Evolutionary conservation across 805 yeast species (phyloP), one percentile per base, ranked within the genome.

Genomic region (Lipomyces orientalis): DNA sequence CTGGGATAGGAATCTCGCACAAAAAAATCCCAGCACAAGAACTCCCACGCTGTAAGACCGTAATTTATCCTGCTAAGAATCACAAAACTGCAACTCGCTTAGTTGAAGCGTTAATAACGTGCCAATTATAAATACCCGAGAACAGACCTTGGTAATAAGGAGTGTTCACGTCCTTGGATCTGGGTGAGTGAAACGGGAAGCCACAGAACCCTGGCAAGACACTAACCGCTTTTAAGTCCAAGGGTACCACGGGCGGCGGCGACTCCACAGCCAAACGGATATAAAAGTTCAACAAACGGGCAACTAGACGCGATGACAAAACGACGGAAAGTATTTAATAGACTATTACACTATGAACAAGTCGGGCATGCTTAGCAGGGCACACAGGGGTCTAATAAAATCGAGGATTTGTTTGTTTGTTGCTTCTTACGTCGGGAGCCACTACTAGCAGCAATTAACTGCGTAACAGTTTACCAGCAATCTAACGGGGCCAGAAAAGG

Each of bases 391-490:
- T 31, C 33, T 25, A 12, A 22, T 2, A 12, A 2, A 1, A 14
- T 22, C 12, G 55, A 31, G 19, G 54, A 19, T 49, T 49, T 49
- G 55, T 52, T 52, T 52, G 55, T 52, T 52, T 52, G 34, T 52
- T 52, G 34, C 55, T 52, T 52, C n/a, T 52, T 52, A 52, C 55
- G 55, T 52, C 55, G 34, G 29, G 19, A 7, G 19, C 9, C 49
- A 16, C 22, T 9, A 43, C 14, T 37, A 16, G 43, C 43, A 37
- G 5, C 16, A 12, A 37, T 37, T 37, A 5, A 37, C 49, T 10
- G 49, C n/a, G 22, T 12, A n/a, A 25, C 2, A 25, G 29, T 25
- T 25, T 25, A 25, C 29, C 2, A 25, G 29, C 29, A 25, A 25
- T 25, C 29, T 25, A 25, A 3, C 3, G 29, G 1, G 29, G 29